Evolutionary conservation across 2,329 filamentous ascomycete species (phyloP).

Genomic region (Teratosphaeriaceae sp.): DNA sequence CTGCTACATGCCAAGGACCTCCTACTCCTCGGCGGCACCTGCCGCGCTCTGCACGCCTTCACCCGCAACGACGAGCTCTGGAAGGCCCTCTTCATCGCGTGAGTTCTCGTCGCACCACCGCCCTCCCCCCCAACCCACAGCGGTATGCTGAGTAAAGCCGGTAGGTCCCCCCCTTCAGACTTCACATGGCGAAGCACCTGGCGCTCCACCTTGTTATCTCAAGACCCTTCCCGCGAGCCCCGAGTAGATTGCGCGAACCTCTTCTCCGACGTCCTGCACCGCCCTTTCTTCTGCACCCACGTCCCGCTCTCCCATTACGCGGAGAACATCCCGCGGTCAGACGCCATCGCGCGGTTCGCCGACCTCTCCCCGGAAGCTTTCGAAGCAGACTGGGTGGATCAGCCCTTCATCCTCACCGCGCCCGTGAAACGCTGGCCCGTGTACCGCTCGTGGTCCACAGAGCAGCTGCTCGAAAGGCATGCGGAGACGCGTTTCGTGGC

Average conservation of each 20-base stretch:
- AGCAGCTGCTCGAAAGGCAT: conserved; percentile 59
- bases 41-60: conserved; percentile 81
- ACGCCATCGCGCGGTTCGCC: conserved; percentile 64
- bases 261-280: conserved; percentile 84
- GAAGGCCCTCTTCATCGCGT: conserved; percentile 80
- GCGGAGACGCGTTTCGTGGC: conserved; percentile 68
- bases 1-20: conserved; percentile 60
- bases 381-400: conserved; percentile 65
- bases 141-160: conserved; percentile 22
- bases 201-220: conserved; percentile 67
- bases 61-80: conserved; percentile 79
- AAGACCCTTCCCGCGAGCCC: conserved; percentile 48
- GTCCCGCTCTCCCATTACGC: conserved; percentile 61
- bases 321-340: conserved; percentile 62
- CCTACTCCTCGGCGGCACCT: conserved; percentile 64
- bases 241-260: conserved; percentile 67
- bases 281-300: conserved; percentile 84
- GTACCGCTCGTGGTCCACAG: conserved; percentile 65
- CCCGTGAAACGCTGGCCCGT: conserved; percentile 79
- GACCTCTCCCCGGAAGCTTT: conserved; percentile 69
- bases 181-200: conserved; percentile 76
- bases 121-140: conserved; percentile 10
- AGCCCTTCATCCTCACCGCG: conserved; percentile 78
- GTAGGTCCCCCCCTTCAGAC: conserved; percentile 37
- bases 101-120: conserved; percentile 47